phyloP scores from a whole-genome alignment of 139 green algal genomes.

The Astrephomene gubernaculifera region DNA sequence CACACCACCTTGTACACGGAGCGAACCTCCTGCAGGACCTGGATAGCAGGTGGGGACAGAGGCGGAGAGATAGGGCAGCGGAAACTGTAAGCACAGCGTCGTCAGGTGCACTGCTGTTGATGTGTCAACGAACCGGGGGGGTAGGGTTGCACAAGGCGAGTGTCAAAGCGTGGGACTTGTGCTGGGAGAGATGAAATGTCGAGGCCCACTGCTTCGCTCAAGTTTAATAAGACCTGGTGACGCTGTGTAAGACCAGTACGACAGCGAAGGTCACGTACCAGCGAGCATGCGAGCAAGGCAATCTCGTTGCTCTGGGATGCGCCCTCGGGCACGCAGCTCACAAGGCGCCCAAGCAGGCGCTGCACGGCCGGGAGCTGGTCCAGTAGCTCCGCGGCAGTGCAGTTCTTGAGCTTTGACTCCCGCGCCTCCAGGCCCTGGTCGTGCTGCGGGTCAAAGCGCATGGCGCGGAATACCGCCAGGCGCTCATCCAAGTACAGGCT shows the following conservation, averaged over 20 bases:
- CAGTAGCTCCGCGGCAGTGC: constrained; percentile 74
- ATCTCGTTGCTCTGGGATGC: constrained; percentile 73
- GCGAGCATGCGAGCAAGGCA: constrained; percentile 56
- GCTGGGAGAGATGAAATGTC: too few species aligned
- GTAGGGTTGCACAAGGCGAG: too few species aligned
- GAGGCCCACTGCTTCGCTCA: too few species aligned
- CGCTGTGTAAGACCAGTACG: too few species aligned
- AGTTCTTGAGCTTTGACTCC: constrained; percentile 62
- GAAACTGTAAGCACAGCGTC: background rate
- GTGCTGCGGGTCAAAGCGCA: constrained; percentile 66
- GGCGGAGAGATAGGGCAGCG: background rate
- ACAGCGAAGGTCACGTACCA: constrained; percentile 41
- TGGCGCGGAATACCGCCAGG: constrained; percentile 72
- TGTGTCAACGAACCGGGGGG: too few species aligned
- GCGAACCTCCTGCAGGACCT: constrained; percentile 77
- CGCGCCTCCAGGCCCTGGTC: constrained; percentile 44
- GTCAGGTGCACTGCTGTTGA: too few species aligned
- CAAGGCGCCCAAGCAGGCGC: constrained; percentile 21
- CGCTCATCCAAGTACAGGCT: constrained; percentile 93
- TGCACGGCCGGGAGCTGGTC: constrained; percentile 76
- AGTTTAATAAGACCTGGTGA: too few species aligned
- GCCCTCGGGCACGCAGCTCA: constrained; percentile 89
- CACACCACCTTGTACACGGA: constrained; percentile 88
- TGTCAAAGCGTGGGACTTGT: too few species aligned
- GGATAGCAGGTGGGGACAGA: background rate